Conservation (phyloP, 208 protist genomes). For the Porcisia hertigi region DNA sequence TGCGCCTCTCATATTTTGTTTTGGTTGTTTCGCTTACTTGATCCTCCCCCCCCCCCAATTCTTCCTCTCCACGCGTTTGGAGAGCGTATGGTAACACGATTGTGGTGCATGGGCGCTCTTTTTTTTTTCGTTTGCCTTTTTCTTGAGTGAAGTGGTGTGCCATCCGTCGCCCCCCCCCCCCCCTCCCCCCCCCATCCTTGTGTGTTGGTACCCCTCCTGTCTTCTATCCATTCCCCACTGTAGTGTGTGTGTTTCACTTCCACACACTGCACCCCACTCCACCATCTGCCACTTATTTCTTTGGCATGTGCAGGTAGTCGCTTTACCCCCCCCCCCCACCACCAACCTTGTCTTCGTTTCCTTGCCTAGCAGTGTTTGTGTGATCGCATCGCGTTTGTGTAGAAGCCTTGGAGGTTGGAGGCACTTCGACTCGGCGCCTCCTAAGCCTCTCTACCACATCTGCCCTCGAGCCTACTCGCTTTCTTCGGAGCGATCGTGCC, state of each 20-base stretch:
- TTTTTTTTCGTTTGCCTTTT: too few relatives aligned
- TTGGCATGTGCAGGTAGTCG: background rate
- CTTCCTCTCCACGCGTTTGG: background rate
- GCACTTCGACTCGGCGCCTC: background rate
- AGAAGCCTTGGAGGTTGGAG: background rate
- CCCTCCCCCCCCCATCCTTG: too few relatives aligned
- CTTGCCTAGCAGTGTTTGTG: background rate
- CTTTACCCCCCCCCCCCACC: background rate
- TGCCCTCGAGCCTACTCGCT: background rate
- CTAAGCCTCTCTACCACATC: background rate
- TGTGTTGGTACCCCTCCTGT: too few relatives aligned
- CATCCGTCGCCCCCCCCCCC: too few relatives aligned
- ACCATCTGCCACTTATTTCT: background rate
- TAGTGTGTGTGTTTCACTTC: too few relatives aligned
- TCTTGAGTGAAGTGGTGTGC: too few relatives aligned
- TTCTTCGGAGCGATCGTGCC: background rate
- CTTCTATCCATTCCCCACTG: too few relatives aligned
- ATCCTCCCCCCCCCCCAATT: background rate
- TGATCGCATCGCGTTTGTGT: background rate
- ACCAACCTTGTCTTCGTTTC: background rate
- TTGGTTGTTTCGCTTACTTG: background rate
- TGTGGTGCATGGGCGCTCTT: too few relatives aligned
- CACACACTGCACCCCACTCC: too few relatives aligned
- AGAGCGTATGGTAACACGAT: background rate
- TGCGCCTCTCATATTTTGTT: background rate